Evolutionary conservation across 2,329 filamentous ascomycete species (phyloP), one percentile per base, ranked within the genome.

Genomic region (Hymenoscyphus salicellus): DNA sequence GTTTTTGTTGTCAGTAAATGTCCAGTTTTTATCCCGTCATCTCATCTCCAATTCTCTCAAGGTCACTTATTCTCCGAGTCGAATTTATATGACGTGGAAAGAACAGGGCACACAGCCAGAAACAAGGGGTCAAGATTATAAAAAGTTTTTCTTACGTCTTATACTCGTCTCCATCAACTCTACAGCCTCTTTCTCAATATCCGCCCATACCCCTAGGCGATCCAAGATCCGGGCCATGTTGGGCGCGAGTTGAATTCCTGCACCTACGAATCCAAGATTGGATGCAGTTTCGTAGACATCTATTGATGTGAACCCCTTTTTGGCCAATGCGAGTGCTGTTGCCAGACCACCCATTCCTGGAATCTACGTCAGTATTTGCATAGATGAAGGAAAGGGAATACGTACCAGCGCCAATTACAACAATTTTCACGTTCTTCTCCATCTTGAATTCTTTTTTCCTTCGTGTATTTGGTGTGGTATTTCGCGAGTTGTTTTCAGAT

Each of bases 221-320:
- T 92, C 88, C 14, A 95, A 82, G 8, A 95, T 89, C 1, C 90
- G 84, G 3, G 88, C 87, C 83, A 94, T 90, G 70, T 95, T 96
- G 0, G 91, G 91, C 0, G 91, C 90, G 64, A 94, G 82, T 75
- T 96, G 92, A 69, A 95, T 94, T 5, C 92, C 92, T 1, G 92
- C 92, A 28, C 92, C 92, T 0, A 94, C 90, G 71, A 94, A 94
- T 5, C 91, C 91, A 3, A 94, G 82, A 69, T 86, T 84, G 4
- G 88, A 85, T 0, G 90, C 90, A 41, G 83, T 84, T 75, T 94
- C 91, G 75, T 87, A 94, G 60, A 94, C 85, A 62, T 89, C 81
- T 72, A 94, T 88, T 64, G 89, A 80, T 68, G 81, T 85, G 77
- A 94, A 93, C 7, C 91, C 91, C 71, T 88, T 86, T 77, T 89